Evolutionary conservation across 495 filamentous ascomycete species (phyloP).

Genomic region (Podospora bellae-mahoneyi): DNA sequence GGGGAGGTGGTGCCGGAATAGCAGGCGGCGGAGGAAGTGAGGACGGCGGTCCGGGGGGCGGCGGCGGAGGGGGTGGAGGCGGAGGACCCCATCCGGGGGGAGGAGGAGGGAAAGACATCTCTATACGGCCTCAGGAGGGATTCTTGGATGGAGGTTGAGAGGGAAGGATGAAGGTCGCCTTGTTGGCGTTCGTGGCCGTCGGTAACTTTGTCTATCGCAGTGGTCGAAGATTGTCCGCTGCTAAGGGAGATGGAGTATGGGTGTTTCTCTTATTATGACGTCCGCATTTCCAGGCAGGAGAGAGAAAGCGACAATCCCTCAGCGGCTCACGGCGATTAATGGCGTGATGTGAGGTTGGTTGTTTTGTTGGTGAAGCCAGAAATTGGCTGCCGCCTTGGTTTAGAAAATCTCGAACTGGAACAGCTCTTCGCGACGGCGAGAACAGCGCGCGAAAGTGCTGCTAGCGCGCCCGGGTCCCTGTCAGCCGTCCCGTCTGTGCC

Average conservation of each 20-base stretch:
- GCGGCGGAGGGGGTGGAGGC: constrained; percentile 61
- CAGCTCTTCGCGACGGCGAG: constrained; percentile 22
- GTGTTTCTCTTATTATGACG: background rate
- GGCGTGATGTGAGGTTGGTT: constrained; percentile 13
- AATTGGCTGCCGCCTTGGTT: constrained; percentile 26
- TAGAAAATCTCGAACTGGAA: constrained; percentile 26
- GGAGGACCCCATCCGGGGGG: constrained; percentile 51
- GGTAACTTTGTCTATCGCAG: background rate
- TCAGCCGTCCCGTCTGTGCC: constrained; percentile 2
- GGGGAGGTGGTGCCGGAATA: constrained; percentile 77
- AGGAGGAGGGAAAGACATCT: constrained; percentile 73
- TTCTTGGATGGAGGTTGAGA: constrained; percentile 17
- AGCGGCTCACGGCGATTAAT: constrained; percentile 22
- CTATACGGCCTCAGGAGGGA: background rate
- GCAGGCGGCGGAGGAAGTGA: constrained; percentile 66
- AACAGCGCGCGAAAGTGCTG: constrained; percentile 22
- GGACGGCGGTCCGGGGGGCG: constrained; percentile 71
- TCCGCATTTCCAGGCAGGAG: background rate
- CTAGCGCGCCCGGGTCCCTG: constrained; percentile 20
- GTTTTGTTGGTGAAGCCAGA: constrained; percentile 27
- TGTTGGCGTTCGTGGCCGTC: constrained; percentile 4
- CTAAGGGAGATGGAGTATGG: background rate
- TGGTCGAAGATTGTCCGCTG: background rate
- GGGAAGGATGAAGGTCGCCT: constrained; percentile 11
- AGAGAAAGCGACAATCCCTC: constrained; percentile 13